A percentile compares a stretch with the other conserved stretches of the same genome.
phyloP scores from a whole-genome alignment of 768 basidiomycete species.

The Russula sp. region DNA sequence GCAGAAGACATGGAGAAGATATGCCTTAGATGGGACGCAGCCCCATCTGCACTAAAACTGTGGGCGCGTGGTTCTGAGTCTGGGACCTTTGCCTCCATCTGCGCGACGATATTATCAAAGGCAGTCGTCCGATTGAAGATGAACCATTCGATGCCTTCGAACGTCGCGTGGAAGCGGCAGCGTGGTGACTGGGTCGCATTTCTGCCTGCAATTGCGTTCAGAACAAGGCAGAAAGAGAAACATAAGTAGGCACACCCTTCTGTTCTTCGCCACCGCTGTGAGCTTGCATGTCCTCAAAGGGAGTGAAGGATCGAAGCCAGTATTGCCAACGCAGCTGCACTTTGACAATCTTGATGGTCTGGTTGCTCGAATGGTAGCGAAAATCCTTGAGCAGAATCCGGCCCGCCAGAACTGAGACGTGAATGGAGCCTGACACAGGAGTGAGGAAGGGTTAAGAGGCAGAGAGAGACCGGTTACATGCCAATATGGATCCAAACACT shows the following conservation, averaged over 20 bases:
- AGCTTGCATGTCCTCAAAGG: slow-evolving; percentile 58
- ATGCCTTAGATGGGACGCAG: slow-evolving; percentile 24
- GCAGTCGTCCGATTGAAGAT: slow-evolving; percentile 86
- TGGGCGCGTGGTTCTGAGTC: slow-evolving; percentile 17
- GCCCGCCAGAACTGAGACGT: slow-evolving; percentile 83
- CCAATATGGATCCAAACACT: slow-evolving; percentile 84
- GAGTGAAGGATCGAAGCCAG: slow-evolving; percentile 78
- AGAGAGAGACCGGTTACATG: slow-evolving; percentile 26
- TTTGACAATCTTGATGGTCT: slow-evolving; percentile 77
- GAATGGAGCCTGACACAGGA: slow-evolving; percentile 63
- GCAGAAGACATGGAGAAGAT: slow-evolving; percentile 27
- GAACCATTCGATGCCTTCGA: slow-evolving; percentile 90
- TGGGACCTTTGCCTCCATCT: slow-evolving; percentile 46
- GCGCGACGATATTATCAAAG: slow-evolving; percentile 78
- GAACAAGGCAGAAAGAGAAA: background rate
- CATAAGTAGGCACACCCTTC: slow-evolving; percentile 33
- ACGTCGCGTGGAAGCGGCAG: slow-evolving; percentile 73
- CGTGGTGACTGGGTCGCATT: slow-evolving; percentile 34
- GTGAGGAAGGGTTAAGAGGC: background rate
- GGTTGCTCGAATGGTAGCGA: slow-evolving; percentile 86
- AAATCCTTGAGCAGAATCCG: slow-evolving; percentile 84
- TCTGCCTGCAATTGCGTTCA: slow-evolving; percentile 24
- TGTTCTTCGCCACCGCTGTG: slow-evolving; percentile 42
- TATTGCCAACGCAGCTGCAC: slow-evolving; percentile 89
- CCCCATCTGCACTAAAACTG: slow-evolving; percentile 19